Evolutionary conservation across 805 yeast species (phyloP).

Genomic region (Yarrowia sp.): DNA sequence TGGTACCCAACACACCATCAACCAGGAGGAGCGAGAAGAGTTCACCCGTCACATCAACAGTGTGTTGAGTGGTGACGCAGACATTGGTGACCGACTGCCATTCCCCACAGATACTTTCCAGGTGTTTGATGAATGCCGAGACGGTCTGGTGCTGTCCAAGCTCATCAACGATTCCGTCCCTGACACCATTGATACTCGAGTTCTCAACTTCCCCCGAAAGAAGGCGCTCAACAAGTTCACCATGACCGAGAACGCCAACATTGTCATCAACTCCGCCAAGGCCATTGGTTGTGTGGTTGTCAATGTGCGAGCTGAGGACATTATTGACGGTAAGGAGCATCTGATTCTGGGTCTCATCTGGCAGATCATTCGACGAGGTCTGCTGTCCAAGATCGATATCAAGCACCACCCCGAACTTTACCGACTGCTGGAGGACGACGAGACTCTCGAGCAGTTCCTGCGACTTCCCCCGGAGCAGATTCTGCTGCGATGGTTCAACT

Average conservation of each 20-base stretch:
- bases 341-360: constrained; percentile 91
- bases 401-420: constrained; percentile 95
- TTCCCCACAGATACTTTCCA: constrained; percentile 93
- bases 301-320: constrained; percentile 95
- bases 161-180: constrained; percentile 97
- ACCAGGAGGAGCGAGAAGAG: constrained; percentile 94
- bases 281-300: constrained; percentile 99
- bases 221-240: constrained; percentile 87
- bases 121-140: constrained; percentile 93
- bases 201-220: constrained; percentile 79
- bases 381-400: constrained; percentile 91
- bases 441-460: constrained; percentile 92
- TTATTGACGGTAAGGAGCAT: constrained; percentile 95
- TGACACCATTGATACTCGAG: constrained; percentile 97
- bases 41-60: constrained; percentile 94
- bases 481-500: constrained; percentile 94
- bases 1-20: constrained; percentile 93
- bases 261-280: constrained; percentile 96
- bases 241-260: constrained; percentile 94
- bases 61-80: constrained; percentile 83
- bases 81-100: constrained; percentile 81
- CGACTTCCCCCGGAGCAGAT: constrained; percentile 98
- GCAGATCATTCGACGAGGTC: constrained; percentile 97
- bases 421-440: constrained; percentile 91
- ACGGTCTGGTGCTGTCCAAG: constrained; percentile 88